A percentile compares a stretch with the other conserved stretches of the same genome.
These are phyloP conservation scores for Xylaria sp. DNA, from an alignment of 2,329 filamentous ascomycete genomes.

Conservation along the genomic window DNA sequence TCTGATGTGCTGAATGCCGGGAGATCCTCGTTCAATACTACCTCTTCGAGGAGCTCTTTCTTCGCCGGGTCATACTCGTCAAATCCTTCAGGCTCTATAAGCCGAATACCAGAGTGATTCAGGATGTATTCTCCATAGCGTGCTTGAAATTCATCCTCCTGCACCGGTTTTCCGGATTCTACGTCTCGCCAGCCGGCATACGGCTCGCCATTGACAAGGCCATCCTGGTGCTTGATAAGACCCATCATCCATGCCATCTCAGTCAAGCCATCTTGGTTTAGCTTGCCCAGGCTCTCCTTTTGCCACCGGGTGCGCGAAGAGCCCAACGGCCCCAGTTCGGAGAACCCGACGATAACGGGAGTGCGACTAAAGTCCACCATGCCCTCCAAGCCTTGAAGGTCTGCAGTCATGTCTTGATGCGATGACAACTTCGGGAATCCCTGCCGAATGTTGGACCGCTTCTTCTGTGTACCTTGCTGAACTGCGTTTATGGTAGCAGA, in stretches of 20 bases:
- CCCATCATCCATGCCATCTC: conserved; percentile 99
- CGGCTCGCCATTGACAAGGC: conserved; percentile 92
- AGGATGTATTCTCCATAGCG: conserved; percentile 98
- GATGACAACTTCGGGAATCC: conserved; percentile 78
- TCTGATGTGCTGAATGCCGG: conserved; percentile 97
- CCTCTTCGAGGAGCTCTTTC: conserved; percentile 97
- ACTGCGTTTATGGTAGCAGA: not conserved
- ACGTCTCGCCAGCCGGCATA: conserved; percentile 97
- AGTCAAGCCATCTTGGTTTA: conserved; percentile 95
- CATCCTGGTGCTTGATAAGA: conserved; percentile 98
- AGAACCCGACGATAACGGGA: conserved; percentile 95
- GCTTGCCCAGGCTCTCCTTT: conserved; percentile 96
- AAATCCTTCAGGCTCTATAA: conserved; percentile 97
- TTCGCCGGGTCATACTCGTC: conserved; percentile 96
- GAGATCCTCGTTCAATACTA: conserved; percentile 95
- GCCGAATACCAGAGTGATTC: conserved; percentile 94
- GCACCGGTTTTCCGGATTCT: conserved; percentile 93
- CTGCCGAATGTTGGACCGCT: conserved; percentile 35
- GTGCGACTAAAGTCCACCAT: conserved; percentile 99
- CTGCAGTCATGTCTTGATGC: conserved; percentile 87
- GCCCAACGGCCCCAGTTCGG: conserved; percentile 96
- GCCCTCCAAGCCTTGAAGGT: conserved; percentile 87
- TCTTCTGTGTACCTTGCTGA: conserved; percentile 15
- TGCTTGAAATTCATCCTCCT: conserved; percentile 95
- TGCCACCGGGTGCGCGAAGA: conserved; percentile 98